phyloP scores from a whole-genome alignment of 1,284 basidiomycete species.

The Athelia sp. region DNA sequence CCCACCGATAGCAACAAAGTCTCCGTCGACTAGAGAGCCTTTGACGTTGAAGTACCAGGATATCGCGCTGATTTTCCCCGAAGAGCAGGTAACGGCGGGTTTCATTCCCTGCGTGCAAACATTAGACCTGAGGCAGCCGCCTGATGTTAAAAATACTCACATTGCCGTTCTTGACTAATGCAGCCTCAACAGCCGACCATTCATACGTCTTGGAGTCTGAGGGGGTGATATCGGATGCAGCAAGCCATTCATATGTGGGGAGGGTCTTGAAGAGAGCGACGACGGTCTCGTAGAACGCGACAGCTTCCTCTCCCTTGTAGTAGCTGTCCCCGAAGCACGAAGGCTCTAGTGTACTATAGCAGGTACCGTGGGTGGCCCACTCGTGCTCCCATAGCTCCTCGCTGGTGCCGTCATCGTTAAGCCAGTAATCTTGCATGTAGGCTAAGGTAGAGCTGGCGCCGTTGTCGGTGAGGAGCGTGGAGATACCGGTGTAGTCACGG shows the following conservation, averaged over 20 bases:
- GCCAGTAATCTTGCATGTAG: constrained; percentile 27
- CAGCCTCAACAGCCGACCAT: constrained; percentile 25
- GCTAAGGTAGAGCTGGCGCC: constrained; percentile 22
- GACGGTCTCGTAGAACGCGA: constrained; percentile 29
- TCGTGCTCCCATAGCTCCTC: constrained; percentile 21
- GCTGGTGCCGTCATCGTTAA: constrained; percentile 11
- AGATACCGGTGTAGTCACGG: constrained; percentile 14
- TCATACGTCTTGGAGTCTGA: constrained; percentile 25
- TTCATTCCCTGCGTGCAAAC: constrained; percentile 13
- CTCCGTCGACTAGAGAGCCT: constrained; percentile 22
- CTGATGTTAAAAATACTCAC: constrained; percentile 4
- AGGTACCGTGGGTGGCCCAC: constrained; percentile 25
- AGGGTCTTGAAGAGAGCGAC: constrained; percentile 27
- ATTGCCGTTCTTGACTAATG: constrained; percentile 19
- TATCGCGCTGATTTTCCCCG: constrained; percentile 18
- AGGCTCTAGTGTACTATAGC: constrained; percentile 25
- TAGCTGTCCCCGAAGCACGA: constrained; percentile 15
- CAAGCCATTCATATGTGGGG: constrained; percentile 32
- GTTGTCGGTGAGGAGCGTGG: constrained; percentile 3
- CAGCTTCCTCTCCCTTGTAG: constrained; percentile 19
- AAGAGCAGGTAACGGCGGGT: constrained; percentile 20
- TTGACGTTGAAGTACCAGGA: constrained; percentile 23
- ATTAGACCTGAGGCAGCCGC: constrained; percentile 1
- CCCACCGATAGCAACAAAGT: constrained; percentile 19
- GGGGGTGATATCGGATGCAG: constrained; percentile 33